A percentile compares a stretch with the other conserved stretches of the same genome.
These are phyloP conservation scores for Epichloe typhina DNA, from an alignment of 2,329 filamentous ascomycete genomes.

Conservation along the genomic window DNA sequence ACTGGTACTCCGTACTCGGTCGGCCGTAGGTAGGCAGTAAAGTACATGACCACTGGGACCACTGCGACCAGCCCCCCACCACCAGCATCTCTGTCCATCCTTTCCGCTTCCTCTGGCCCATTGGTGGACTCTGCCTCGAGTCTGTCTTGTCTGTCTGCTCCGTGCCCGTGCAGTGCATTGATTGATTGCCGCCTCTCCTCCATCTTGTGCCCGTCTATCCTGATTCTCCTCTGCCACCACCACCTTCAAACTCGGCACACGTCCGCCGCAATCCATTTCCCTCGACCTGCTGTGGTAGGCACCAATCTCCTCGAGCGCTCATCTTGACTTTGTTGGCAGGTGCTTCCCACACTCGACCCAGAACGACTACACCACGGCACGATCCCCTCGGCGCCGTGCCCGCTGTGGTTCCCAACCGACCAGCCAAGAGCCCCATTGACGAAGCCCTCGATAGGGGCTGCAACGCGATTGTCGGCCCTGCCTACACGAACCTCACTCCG, in stretches of 20 bases:
- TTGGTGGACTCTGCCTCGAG: background rate
- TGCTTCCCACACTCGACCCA: background rate
- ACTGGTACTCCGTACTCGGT: too few species aligned
- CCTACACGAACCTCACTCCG: background rate
- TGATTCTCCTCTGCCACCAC: constrained; percentile 2
- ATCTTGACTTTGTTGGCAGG: background rate
- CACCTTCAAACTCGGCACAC: background rate
- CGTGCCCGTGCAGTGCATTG: background rate
- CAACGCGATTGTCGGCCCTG: constrained; percentile 6
- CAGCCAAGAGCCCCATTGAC: background rate
- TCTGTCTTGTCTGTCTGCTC: background rate
- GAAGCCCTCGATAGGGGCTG: constrained; percentile 6
- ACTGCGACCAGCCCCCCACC: too few species aligned
- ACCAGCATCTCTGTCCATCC: background rate
- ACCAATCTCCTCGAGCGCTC: background rate
- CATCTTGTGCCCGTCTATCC: background rate
- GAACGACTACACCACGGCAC: background rate
- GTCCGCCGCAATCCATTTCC: background rate
- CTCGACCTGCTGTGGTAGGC: background rate
- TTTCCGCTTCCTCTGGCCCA: background rate
- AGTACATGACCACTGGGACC: too few species aligned
- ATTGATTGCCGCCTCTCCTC: constrained; percentile 2
- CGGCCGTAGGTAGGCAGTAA: too few species aligned
- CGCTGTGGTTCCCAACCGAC: background rate
- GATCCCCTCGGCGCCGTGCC: background rate